phyloP scores from a whole-genome alignment of 208 protist genomes.

The Leptomonas pyrrhocoris region DNA sequence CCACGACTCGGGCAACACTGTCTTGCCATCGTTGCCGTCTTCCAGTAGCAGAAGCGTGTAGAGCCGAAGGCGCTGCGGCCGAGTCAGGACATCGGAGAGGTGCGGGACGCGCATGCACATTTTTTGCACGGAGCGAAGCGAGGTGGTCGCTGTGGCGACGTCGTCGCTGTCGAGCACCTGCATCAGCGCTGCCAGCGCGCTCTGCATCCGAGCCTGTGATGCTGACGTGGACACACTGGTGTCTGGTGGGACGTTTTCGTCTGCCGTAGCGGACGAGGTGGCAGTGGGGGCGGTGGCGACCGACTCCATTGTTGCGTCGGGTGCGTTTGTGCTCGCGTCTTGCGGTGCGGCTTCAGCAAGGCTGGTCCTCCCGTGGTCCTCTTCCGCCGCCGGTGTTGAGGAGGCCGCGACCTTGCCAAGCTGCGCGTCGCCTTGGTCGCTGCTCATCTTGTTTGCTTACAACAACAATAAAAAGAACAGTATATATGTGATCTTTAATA shows the following conservation, averaged over 20 bases:
- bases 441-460: not conserved
- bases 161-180: constrained; percentile 26
- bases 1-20: constrained; percentile 4
- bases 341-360: no score
- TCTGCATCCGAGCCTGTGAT: constrained; percentile 9
- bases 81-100: constrained; percentile 47
- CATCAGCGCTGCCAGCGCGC: constrained; percentile 18
- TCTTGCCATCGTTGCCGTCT: not conserved
- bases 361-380: no score
- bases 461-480: no score
- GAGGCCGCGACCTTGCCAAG: not conserved
- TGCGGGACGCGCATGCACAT: constrained; percentile 64
- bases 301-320: no score
- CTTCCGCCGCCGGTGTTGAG: no score
- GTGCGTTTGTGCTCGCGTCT: no score
- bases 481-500: no score
- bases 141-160: not conserved
- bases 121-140: constrained; percentile 50
- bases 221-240: not conserved
- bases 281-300: not conserved
- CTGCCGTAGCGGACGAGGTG: not conserved
- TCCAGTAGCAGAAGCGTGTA: constrained; percentile 67
- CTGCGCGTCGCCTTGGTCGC: not conserved
- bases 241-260: not conserved
- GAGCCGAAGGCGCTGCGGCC: constrained; percentile 45